These are phyloP conservation scores for Allomyces macrogynus DNA, from an alignment of 192 early-diverging fungal genomes.

Conservation along the genomic window DNA sequence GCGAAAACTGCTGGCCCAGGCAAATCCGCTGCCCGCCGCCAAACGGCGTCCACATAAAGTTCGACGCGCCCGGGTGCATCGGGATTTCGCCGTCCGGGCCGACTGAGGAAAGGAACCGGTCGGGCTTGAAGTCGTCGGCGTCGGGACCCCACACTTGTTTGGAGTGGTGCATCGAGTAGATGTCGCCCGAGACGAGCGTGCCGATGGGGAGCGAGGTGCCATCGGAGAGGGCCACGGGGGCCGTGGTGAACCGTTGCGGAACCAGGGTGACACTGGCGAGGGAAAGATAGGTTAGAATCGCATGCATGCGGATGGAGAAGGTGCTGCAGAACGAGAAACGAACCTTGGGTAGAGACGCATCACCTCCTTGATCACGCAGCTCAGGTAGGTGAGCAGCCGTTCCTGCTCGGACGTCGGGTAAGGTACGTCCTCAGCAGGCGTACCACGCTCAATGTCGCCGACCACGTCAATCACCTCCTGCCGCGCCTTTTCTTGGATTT, in stretches of 20 bases:
- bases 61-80: conserved; percentile 16
- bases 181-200: not conserved
- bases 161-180: not conserved
- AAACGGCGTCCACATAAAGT: conserved; percentile 29
- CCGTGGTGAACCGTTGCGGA: not conserved
- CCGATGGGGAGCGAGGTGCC: not conserved
- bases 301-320: no score
- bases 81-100: conserved; percentile 5
- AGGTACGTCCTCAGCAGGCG: not conserved
- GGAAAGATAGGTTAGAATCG: not conserved
- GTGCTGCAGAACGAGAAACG: no score
- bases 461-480: conserved; percentile 25
- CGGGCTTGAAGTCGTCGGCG: not conserved
- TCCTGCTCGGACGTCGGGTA: not conserved
- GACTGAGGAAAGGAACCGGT: conserved; percentile 10
- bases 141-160: not conserved
- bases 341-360: no score
- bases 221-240: not conserved
- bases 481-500: conserved; percentile 33
- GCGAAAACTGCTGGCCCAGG: conserved; percentile 33
- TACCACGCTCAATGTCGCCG: conserved; percentile 21
- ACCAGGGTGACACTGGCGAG: not conserved
- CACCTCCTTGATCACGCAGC: not conserved
- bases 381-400: not conserved
- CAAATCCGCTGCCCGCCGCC: conserved; percentile 30